Evolutionary conservation across 192 early-diverging fungal genomes (phyloP), one percentile per base, ranked within the genome.

Genomic region (Dissophora globulifera): DNA sequence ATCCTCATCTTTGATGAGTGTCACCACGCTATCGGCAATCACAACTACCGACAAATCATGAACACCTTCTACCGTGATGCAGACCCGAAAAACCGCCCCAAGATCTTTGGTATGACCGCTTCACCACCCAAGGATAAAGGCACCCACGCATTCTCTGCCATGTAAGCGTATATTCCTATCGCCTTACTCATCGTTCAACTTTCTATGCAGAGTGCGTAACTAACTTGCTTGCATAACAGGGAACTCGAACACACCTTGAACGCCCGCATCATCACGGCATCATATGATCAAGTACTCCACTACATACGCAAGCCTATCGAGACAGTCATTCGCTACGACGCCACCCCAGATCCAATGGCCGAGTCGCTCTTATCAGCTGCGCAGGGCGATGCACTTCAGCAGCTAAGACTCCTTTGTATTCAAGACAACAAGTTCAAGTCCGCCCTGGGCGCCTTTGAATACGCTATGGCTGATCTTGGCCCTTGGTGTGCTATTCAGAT

Each of bases 1-100:
- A 68, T 98, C 47, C 67, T 98, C 9, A 87, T 98, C 23, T 93
- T 98, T 83, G 96, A 98, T 74, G 96, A 98, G 72, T 94, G 93
- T 47, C 96, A 98, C 72, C 93, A 98, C 69, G 86, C 95, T 4
- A 82, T 86, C 13, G 84, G 86, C 54, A 82, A 83, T 20, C 90
- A 93, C 67, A 82, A 85, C 0, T 95, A 94, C 69, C 82, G 90
- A 45, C 78, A 92, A 19, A 89, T 97, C 25, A 95, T 98, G 91
- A 83, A 84, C 19, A 84, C 90, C 40, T 94, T 95, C 74, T 96
- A 96, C 74, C 63, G 82, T 47, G 70, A 75, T 25, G 84, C 82
- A 27, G 72, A 79, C 0, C 66, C 55, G 8, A 57, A 67, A 4
- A 49, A 80, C 16, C 80, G 88, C 17, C 96, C 95, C 16, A 89